Percentiles rank a stretch among this genome's conserved stretches.
Evolutionary conservation across 208 protist genomes (phyloP).

Genomic region (Leishmania martiniquensis): DNA sequence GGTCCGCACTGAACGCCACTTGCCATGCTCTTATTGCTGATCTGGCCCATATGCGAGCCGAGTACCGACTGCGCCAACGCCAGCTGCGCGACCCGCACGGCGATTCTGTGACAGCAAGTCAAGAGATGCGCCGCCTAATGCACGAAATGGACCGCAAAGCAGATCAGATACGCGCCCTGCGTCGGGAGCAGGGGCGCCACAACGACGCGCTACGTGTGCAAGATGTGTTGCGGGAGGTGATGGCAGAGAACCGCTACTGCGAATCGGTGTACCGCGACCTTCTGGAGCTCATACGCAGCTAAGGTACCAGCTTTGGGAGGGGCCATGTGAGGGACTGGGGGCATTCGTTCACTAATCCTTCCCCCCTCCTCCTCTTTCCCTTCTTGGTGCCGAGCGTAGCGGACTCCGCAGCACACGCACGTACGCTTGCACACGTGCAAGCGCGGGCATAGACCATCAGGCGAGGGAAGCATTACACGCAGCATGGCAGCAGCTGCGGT

Average conservation of each 20-base stretch:
- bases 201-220: constrained; percentile 49
- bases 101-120: constrained; percentile 65
- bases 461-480: not conserved
- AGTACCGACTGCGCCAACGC: constrained; percentile 50
- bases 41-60: constrained; percentile 43
- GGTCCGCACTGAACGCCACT: constrained; percentile 41
- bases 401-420: not conserved
- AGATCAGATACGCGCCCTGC: constrained; percentile 63
- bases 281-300: constrained; percentile 37
- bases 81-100: constrained; percentile 51
- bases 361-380: not conserved
- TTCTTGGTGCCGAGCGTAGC: not conserved
- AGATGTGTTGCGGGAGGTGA: constrained; percentile 72
- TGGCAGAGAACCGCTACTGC: constrained; percentile 74
- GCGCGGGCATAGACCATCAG: not conserved
- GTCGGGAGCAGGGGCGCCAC: constrained; percentile 48
- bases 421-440: not conserved
- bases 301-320: not conserved
- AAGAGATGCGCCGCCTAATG: constrained; percentile 69
- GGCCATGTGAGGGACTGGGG: not conserved
- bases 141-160: constrained; percentile 60
- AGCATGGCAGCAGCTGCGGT: not conserved
- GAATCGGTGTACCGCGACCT: constrained; percentile 71
- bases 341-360: no score
- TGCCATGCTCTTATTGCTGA: constrained; percentile 59